phyloP scores from a whole-genome alignment of 164 flowering plant species.

The Paratinospora sagittata region DNA sequence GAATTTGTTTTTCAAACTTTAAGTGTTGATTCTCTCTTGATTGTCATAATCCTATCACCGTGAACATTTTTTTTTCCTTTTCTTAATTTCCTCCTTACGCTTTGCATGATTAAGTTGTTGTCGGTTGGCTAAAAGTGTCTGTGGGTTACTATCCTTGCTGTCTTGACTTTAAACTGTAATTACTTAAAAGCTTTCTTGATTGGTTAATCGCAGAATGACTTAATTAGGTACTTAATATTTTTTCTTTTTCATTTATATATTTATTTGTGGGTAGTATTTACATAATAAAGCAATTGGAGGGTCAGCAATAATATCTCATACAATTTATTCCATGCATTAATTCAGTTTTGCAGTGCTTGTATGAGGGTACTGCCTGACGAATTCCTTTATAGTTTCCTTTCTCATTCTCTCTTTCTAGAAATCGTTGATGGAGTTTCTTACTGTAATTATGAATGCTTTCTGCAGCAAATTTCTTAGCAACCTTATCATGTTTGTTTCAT shows the following conservation, averaged over 20 bases:
- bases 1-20: too few species aligned
- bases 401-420: not conserved
- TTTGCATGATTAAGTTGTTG: too few species aligned
- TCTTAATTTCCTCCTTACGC: too few species aligned
- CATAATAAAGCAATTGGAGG: not conserved
- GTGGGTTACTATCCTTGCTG: too few species aligned
- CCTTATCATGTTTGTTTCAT: conserved; percentile 65
- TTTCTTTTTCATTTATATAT: not conserved
- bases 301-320: not conserved
- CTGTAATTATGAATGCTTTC: conserved; percentile 13
- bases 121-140: too few species aligned
- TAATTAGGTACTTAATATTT: not conserved
- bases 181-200: too few species aligned
- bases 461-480: conserved; percentile 93
- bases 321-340: not conserved
- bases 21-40: too few species aligned
- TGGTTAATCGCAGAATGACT: not conserved
- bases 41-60: too few species aligned
- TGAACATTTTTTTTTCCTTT: too few species aligned
- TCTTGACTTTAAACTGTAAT: too few species aligned
- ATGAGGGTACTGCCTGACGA: not conserved
- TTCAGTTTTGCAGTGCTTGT: not conserved
- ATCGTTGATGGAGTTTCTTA: not conserved
- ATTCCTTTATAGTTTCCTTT: not conserved
- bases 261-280: not conserved